These are phyloP conservation scores for Panellus pusillus DNA, from an alignment of 768 basidiomycete genomes.

Conservation along the genomic window DNA sequence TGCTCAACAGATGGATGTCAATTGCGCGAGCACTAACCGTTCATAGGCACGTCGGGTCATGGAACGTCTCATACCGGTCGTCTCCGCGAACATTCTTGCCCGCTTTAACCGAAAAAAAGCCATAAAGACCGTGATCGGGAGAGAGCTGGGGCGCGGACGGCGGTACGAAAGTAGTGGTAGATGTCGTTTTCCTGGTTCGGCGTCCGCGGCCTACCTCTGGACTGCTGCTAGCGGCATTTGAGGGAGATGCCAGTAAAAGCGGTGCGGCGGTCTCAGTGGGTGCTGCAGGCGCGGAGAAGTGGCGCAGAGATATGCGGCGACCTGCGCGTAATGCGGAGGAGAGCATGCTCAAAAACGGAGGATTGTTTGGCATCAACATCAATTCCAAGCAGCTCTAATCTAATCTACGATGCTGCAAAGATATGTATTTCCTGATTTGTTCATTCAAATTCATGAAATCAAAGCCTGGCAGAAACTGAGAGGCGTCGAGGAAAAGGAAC, in stretches of 20 bases:
- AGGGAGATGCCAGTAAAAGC: constrained; percentile 3
- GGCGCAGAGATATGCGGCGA: constrained; percentile 8
- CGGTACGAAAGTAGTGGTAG: constrained; percentile 3
- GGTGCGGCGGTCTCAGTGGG: neutral
- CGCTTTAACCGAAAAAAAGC: constrained; percentile 67
- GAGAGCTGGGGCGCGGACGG: constrained; percentile 7
- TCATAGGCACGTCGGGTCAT: constrained; percentile 5
- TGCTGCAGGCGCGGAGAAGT: constrained; percentile 2
- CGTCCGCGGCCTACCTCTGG: constrained; percentile 4
- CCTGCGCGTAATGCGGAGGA: constrained; percentile 12
- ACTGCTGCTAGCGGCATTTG: neutral
- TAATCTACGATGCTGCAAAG: neutral
- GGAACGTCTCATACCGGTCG: constrained; percentile 49
- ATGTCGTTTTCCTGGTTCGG: neutral
- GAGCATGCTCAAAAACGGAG: constrained; percentile 14
- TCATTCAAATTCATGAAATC: constrained; percentile 28
- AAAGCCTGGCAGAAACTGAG: constrained; percentile 39
- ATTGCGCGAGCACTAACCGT: constrained; percentile 18
- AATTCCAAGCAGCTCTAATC: neutral
- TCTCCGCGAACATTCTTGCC: constrained; percentile 43
- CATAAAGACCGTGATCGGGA: constrained; percentile 74
- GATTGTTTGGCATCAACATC: constrained; percentile 1
- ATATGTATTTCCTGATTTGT: too few relatives aligned
- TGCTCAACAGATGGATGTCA: constrained; percentile 26
- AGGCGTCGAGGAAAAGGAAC: constrained; percentile 36